Conservation (phyloP, 2,329 filamentous ascomycete species). For the Phaeoacremonium minimum region DNA sequence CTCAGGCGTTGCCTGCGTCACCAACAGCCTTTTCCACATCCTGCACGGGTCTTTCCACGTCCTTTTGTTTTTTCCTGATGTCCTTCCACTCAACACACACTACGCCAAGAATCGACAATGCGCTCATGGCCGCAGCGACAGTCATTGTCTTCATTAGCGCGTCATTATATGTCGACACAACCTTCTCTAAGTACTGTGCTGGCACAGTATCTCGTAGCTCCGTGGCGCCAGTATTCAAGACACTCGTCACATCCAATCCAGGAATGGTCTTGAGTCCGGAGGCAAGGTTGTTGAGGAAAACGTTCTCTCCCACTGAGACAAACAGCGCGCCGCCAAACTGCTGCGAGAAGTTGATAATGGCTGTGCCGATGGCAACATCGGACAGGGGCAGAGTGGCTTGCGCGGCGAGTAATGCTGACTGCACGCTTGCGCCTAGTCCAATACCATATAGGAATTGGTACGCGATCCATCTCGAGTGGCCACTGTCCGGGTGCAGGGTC, state of each 20-base stretch:
- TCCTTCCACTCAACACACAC: neutral
- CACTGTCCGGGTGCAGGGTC: constrained; percentile 19
- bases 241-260: neutral
- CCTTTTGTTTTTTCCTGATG: neutral
- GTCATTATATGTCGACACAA: neutral
- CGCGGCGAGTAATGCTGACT: constrained; percentile 8
- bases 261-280: neutral
- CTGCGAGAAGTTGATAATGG: constrained; percentile 13
- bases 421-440: constrained; percentile 14
- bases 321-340: constrained; percentile 13
- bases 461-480: constrained; percentile 11
- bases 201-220: neutral
- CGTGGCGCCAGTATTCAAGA: neutral
- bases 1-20: too few relatives aligned
- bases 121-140: neutral
- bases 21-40: too few relatives aligned
- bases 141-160: neutral
- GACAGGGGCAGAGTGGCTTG: constrained; percentile 13
- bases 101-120: neutral
- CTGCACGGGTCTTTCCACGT: too few relatives aligned
- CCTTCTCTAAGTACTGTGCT: neutral
- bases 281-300: constrained; percentile 10
- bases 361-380: constrained; percentile 15
- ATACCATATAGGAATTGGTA: constrained; percentile 16
- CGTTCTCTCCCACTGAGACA: constrained; percentile 12